Evolutionary conservation across 78 protist species (phyloP).

Genomic region (Anaeramoeba ignava): DNA sequence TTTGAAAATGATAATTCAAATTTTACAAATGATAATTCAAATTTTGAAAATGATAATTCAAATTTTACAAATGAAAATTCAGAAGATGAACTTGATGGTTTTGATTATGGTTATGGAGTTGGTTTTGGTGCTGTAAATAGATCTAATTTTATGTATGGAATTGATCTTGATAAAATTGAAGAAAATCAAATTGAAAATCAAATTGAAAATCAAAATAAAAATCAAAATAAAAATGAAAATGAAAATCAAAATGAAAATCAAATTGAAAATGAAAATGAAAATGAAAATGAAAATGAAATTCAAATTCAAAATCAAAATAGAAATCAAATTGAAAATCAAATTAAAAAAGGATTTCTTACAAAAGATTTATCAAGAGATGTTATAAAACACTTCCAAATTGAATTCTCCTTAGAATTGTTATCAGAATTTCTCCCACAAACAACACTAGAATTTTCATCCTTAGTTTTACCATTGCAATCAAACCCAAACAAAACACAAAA

Average conservation of each 20-base stretch:
- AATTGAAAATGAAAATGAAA: background rate
- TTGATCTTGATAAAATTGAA: background rate
- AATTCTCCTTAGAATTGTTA: too few species aligned
- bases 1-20: background rate
- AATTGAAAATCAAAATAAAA: background rate
- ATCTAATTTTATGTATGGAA: background rate
- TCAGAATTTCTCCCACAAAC: too few species aligned
- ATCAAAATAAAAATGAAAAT: background rate
- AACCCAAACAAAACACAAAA: too few species aligned
- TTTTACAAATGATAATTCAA: background rate
- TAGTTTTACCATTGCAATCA: too few species aligned
- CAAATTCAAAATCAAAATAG: too few species aligned
- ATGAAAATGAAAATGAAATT: too few species aligned
- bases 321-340: too few species aligned
- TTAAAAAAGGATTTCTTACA: too few species aligned
- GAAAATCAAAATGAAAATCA: background rate
- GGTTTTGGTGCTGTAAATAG: background rate
- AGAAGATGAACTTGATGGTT: background rate
- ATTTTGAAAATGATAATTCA: background rate
- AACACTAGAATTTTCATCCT: too few species aligned
- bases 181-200: background rate
- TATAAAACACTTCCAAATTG: too few species aligned
- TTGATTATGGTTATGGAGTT: background rate
- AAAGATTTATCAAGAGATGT: too few species aligned
- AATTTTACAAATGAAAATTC: background rate